Percentiles rank a stretch among this genome's conserved stretches.
phyloP scores from a whole-genome alignment of 2,329 filamentous ascomycete genomes.

The Botryotinia calthae region DNA sequence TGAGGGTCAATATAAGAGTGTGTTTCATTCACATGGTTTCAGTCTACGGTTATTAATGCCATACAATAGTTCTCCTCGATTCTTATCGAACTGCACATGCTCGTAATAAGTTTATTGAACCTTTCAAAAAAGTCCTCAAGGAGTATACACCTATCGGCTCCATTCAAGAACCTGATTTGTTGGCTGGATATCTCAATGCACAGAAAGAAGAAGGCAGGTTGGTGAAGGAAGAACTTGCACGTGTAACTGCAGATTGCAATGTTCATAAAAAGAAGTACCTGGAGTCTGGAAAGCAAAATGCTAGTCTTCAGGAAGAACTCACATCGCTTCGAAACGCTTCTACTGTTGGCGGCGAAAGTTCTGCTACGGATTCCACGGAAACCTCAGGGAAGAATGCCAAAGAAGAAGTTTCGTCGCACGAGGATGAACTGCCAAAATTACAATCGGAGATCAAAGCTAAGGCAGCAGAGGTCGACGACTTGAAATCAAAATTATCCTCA shows the following conservation, averaged over 20 bases:
- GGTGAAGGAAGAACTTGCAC: conserved; percentile 89
- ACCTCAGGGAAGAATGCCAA: conserved; percentile 38
- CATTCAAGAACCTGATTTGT: conserved; percentile 77
- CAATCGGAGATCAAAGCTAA: conserved; percentile 71
- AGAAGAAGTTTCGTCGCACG: conserved; percentile 89
- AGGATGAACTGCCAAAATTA: conserved; percentile 80
- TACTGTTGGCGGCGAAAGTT: conserved; percentile 40
- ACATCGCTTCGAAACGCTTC: conserved; percentile 48
- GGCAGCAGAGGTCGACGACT: conserved; percentile 64
- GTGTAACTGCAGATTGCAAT: conserved; percentile 79
- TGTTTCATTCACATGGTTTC: conserved; percentile 20
- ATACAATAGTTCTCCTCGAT: conserved; percentile 69
- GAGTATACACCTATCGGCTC: conserved; percentile 91
- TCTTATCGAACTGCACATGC: conserved; percentile 91
- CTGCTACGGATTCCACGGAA: conserved; percentile 22
- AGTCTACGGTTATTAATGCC: conserved; percentile 24
- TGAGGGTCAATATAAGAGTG: conserved; percentile 83
- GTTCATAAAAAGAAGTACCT: conserved; percentile 73
- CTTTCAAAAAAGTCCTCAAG: conserved; percentile 85
- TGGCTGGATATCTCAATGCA: conserved; percentile 89
- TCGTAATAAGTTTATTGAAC: conserved; percentile 81
- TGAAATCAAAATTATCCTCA: conserved; percentile 66
- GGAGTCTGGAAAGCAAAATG: conserved; percentile 62
- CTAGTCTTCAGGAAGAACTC: conserved; percentile 62
- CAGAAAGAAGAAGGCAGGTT: conserved; percentile 83